These are phyloP conservation scores for Fusarium longipes DNA, from an alignment of 2,329 filamentous ascomycete species.

Conservation along the genomic window DNA sequence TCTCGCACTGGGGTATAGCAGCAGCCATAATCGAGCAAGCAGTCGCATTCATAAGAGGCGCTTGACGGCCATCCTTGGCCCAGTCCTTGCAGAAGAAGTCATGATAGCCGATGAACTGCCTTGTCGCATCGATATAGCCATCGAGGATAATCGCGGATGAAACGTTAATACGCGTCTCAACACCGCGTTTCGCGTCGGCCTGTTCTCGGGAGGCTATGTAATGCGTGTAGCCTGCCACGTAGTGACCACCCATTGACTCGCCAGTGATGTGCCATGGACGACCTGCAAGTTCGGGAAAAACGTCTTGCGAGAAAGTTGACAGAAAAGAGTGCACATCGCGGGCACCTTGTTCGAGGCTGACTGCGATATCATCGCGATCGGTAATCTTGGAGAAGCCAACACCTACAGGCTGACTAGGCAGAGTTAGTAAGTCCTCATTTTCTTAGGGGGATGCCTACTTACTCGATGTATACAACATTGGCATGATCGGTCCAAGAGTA, in stretches of 20 bases:
- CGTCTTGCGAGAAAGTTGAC: conserved; percentile 1
- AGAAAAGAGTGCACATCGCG: conserved; percentile 28
- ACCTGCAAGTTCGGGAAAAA: conserved; percentile 23
- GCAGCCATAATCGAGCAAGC: conserved; percentile 22
- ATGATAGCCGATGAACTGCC: conserved; percentile 27
- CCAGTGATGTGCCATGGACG: conserved; percentile 34
- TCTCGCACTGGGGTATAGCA: conserved; percentile 27
- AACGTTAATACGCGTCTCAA: neutral
- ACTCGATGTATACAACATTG: conserved; percentile 34
- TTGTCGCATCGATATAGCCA: conserved; percentile 30
- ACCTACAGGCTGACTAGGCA: conserved; percentile 24
- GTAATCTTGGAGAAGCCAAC: conserved; percentile 36
- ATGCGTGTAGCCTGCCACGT: conserved; percentile 31
- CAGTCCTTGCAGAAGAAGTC: conserved; percentile 33
- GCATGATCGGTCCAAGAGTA: conserved; percentile 35
- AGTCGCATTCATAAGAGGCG: conserved; percentile 20
- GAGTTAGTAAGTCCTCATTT: neutral
- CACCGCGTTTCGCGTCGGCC: neutral
- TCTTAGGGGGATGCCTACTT: fast-evolving
- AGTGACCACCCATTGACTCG: conserved; percentile 38
- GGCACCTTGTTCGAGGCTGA: conserved; percentile 23
- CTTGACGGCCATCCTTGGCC: conserved; percentile 14
- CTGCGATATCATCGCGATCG: conserved; percentile 25
- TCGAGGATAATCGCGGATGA: conserved; percentile 29
- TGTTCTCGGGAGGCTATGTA: conserved; percentile 17